phyloP scores from a whole-genome alignment of 2,329 filamentous ascomycete species.

The Simplicillium sp. region DNA sequence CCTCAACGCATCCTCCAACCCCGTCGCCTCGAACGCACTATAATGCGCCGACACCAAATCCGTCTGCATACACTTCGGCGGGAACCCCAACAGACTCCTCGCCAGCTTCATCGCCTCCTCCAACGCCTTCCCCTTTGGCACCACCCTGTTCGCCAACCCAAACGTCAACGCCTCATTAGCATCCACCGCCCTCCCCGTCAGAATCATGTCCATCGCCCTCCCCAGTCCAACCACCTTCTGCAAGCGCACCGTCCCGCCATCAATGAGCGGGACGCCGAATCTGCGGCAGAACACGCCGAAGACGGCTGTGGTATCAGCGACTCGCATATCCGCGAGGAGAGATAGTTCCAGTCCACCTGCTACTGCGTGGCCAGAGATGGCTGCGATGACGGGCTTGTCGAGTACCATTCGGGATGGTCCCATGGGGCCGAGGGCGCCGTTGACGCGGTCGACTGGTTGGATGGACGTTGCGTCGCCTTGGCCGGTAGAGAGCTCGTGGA shows the following conservation, averaged over 20 bases:
- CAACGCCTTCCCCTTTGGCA: slow-evolving; percentile 37
- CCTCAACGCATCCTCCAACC: slow-evolving; percentile 38
- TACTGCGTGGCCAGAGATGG: slow-evolving; percentile 42
- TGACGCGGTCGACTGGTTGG: slow-evolving; percentile 6
- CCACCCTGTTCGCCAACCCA: slow-evolving; percentile 43
- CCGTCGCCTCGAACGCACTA: slow-evolving; percentile 34
- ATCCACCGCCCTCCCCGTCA: slow-evolving; percentile 39
- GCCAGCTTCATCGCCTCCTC: slow-evolving; percentile 39
- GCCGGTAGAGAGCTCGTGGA: slow-evolving; percentile 30
- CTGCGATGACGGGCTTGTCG: slow-evolving; percentile 41
- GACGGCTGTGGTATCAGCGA: slow-evolving; percentile 41
- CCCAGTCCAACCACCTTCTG: slow-evolving; percentile 41
- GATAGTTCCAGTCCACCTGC: slow-evolving; percentile 43
- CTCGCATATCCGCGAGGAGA: slow-evolving; percentile 41
- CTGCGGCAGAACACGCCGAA: slow-evolving; percentile 48
- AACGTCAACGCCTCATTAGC: slow-evolving; percentile 40
- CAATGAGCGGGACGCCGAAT: slow-evolving; percentile 23
- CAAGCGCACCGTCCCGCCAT: slow-evolving; percentile 39
- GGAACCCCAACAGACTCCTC: slow-evolving; percentile 34
- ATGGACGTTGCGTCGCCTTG: slow-evolving; percentile 4
- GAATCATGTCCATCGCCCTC: slow-evolving; percentile 44
- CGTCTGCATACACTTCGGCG: slow-evolving; percentile 40
- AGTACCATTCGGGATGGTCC: slow-evolving; percentile 40
- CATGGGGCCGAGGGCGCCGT: slow-evolving; percentile 32
- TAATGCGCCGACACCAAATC: slow-evolving; percentile 41